Percentiles rank a stretch among this genome's conserved stretches.
phyloP scores from a whole-genome alignment of 2,329 filamentous ascomycete genomes.

The Botrytis fragariae region DNA sequence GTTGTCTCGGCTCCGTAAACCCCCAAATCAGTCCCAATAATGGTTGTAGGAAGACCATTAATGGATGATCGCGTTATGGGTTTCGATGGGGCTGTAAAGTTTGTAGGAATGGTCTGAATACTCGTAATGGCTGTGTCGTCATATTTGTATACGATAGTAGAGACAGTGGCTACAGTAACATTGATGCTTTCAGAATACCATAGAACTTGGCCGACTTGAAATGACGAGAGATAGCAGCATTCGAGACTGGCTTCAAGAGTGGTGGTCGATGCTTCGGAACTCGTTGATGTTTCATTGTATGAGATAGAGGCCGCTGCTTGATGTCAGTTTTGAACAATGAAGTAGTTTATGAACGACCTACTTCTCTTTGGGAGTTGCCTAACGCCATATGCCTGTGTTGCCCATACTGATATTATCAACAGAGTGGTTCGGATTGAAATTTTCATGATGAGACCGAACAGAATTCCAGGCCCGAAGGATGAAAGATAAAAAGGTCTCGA shows the following conservation, averaged over 20 bases:
- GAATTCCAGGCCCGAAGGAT: background rate
- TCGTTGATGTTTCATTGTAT: conserved; percentile 11
- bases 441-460: background rate
- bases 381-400: background rate
- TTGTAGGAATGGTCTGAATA: conserved; percentile 13
- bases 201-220: conserved; percentile 21
- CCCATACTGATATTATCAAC: conserved; percentile 9
- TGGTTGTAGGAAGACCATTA: conserved; percentile 18
- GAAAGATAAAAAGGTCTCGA: background rate
- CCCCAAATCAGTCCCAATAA: conserved; percentile 16
- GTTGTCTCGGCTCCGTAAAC: conserved; percentile 19
- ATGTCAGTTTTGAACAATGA: background rate
- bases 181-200: conserved; percentile 23
- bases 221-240: conserved; percentile 24
- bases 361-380: background rate
- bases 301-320: background rate
- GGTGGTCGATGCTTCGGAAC: background rate
- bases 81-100: conserved; percentile 12
- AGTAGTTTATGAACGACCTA: background rate
- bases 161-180: conserved; percentile 21
- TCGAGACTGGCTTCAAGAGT: conserved; percentile 12
- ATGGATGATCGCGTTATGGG: conserved; percentile 3
- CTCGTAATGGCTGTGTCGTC: conserved; percentile 22
- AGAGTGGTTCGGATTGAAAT: conserved; percentile 2
- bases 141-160: conserved; percentile 26